These are phyloP conservation scores for Metschnikowia reukaufii DNA, from an alignment of 805 yeast species.

Conservation along the genomic window DNA sequence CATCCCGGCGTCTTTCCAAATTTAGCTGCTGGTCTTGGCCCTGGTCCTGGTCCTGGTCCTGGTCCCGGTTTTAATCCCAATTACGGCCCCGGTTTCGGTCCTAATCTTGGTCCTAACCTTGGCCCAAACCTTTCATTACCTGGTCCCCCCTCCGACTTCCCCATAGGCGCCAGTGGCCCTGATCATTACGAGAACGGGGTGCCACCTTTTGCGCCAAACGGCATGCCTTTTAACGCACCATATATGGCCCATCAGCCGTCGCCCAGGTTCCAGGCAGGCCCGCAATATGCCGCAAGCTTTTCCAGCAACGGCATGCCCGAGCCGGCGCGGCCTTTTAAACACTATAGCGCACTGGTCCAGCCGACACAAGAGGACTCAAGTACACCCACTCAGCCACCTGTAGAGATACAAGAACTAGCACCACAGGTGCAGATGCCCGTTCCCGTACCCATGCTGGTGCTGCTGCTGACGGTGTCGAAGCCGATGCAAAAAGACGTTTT, in stretches of 20 bases:
- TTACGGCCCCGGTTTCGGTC: neutral
- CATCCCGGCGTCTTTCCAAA: neutral
- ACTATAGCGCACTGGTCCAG: no score
- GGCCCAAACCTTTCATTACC: neutral
- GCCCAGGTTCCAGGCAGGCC: neutral
- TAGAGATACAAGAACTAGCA: no score
- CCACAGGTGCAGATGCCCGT: no score
- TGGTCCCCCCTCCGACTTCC: neutral
- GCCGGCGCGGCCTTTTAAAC: no score
- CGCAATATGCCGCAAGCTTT: neutral
- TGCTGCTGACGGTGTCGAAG: neutral
- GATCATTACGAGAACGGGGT: neutral
- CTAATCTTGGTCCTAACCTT: neutral
- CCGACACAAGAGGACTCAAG: no score
- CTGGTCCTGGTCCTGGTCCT: neutral
- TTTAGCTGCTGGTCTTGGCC: neutral
- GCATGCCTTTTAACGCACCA: neutral
- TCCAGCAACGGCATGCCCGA: neutral
- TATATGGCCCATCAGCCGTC: neutral
- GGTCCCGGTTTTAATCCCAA: no score
- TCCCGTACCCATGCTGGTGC: no score
- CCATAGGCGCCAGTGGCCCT: neutral
- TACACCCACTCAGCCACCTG: no score
- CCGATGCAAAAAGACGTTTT: neutral
- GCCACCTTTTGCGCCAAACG: neutral